Percentiles rank a stretch among this genome's conserved stretches.
Evolutionary conservation across 768 basidiomycete species (phyloP).

Genomic region (Xerocomellus chrysenteron): DNA sequence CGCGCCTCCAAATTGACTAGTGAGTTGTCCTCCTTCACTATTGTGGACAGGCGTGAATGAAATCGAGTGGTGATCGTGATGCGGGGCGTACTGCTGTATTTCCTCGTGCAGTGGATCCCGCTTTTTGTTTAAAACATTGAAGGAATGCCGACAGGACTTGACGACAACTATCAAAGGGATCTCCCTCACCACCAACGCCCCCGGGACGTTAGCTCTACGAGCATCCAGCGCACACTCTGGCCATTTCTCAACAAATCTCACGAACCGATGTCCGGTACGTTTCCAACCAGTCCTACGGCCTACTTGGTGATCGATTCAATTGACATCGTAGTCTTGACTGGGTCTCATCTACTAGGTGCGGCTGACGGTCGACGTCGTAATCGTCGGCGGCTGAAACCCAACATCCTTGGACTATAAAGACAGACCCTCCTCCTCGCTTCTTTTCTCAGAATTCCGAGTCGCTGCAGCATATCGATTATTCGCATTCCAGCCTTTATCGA

Average conservation of each 20-base stretch:
- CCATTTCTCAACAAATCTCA: background rate
- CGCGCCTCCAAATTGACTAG: background rate
- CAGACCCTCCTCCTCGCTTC: background rate
- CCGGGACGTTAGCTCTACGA: background rate
- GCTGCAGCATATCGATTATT: constrained; percentile 1
- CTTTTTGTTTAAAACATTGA: too few species aligned
- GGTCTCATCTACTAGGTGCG: background rate
- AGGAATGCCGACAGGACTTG: background rate
- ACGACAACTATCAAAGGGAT: background rate
- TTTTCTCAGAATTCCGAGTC: background rate
- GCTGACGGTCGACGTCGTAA: constrained; percentile 16
- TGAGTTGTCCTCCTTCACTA: background rate
- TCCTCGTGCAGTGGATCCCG: background rate
- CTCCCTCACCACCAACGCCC: background rate
- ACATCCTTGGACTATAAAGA: constrained; percentile 9
- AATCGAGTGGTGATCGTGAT: background rate
- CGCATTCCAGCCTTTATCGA: background rate
- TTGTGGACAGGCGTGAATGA: background rate
- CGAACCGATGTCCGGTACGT: background rate
- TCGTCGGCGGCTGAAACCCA: constrained; percentile 5
- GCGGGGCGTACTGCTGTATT: too few species aligned
- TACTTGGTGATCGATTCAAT: background rate
- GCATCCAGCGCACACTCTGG: background rate
- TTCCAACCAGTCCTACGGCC: background rate
- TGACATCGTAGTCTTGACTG: background rate